Conservation (phyloP, 2,329 filamentous ascomycete genomes). For the Metarhizium brunneum region DNA sequence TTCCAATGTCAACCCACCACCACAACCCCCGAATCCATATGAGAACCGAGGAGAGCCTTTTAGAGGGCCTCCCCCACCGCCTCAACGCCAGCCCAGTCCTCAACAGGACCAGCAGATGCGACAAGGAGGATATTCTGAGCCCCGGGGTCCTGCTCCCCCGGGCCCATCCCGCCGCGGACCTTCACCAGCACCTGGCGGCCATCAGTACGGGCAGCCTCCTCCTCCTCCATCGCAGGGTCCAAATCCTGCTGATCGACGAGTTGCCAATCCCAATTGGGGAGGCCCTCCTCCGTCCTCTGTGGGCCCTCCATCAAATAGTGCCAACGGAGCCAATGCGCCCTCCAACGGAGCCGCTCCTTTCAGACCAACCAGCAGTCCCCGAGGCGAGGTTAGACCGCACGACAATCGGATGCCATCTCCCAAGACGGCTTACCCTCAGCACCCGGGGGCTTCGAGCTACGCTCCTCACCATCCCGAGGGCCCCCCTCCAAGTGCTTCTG, state of each 20-base stretch:
- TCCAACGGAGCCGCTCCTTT: conserved; percentile 58
- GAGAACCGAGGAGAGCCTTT: conserved; percentile 60
- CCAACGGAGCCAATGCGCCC: conserved; percentile 28
- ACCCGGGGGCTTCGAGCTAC: conserved; percentile 41
- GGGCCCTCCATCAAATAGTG: conserved; percentile 26
- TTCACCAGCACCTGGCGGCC: conserved; percentile 28
- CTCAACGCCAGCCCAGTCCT: conserved; percentile 66
- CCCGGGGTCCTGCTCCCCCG: conserved; percentile 26
- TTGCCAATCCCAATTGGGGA: conserved; percentile 50
- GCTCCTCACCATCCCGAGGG: conserved; percentile 66
- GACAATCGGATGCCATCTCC: conserved; percentile 89
- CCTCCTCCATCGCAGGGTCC: conserved; percentile 36
- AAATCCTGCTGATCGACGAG: conserved; percentile 43
- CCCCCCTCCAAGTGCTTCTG: conserved; percentile 49
- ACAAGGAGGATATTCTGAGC: conserved; percentile 47
- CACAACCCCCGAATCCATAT: conserved; percentile 72
- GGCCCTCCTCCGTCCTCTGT: conserved; percentile 40
- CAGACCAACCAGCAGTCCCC: conserved; percentile 62
- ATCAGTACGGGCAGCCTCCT: conserved; percentile 36
- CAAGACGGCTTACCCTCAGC: conserved; percentile 74
- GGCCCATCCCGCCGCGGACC: conserved; percentile 37
- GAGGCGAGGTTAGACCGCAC: conserved; percentile 74
- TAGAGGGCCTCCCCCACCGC: conserved; percentile 57
- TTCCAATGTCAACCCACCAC: conserved; percentile 68
- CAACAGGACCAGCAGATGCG: conserved; percentile 56